Base-by-base conservation (phyloP, 2,329 filamentous ascomycete genomes). In the Talaromyces sp. region DNA sequence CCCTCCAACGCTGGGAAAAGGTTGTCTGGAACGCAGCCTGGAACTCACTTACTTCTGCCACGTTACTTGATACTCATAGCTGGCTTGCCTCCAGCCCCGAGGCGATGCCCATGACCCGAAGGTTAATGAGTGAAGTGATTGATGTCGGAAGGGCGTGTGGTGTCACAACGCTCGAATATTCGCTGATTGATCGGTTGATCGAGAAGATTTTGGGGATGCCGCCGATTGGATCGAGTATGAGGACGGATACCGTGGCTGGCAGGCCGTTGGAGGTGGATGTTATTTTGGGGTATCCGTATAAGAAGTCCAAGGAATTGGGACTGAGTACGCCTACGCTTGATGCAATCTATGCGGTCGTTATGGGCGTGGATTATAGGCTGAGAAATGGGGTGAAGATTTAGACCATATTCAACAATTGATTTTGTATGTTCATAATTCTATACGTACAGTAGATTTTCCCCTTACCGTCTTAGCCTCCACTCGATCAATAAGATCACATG, bases 181-280 rank as follows among this genome's bases (percentile, higher is more conserved):
- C 65, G 1, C 60, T 79, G 21, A 62, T 73, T 17, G 75, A 78
- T 52, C 59, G 66, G 25, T 61, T 78, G 19, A 69, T 78, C 28
- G 66, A 67, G 0, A 72, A 69, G 54, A 75, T 77, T 1, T 62
- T 73, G 21, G 66, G 66, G 0, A 69, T 79, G 69, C 71, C 72
- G 1, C 67, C 67, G 0, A 72, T 78, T 45, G 70, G 67, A 21
- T 78, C 73, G 52, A 78, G 76, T 60, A 80, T 79, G 77, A 74
- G 77, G 60, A 71, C 69, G 0, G 77, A 80, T 59, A 70, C 66
- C 39, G 72, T 73, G 53, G 71, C 68, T 50, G 75, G 74, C 1
- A 64, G 74, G 28, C 70, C 72, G 2, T 69, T 79, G 70, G 77
- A 79, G 62, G 69, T 78, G n/a, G 76, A 79, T 55, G 75, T 78